These are phyloP conservation scores for Helichrysum umbraculigerum DNA, from an alignment of 129 eudicot species.

Conservation along the genomic window DNA sequence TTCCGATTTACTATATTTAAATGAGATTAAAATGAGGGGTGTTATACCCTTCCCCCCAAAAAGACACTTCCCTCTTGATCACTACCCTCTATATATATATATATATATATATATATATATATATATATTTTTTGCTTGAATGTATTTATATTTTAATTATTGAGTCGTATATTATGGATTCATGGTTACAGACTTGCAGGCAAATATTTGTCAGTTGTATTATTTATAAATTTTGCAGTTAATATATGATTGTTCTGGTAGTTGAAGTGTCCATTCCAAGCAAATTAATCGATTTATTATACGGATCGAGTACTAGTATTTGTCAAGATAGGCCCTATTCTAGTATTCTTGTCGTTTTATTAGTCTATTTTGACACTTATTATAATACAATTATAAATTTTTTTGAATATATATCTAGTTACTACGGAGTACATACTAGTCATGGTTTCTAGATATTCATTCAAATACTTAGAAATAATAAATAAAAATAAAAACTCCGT, in stretches of 20 bases:
- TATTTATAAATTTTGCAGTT: not conserved
- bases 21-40: too few relatives aligned
- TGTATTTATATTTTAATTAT: too few relatives aligned
- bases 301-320: not conserved
- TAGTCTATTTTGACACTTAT: not conserved
- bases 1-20: too few relatives aligned
- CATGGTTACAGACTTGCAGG: conserved; percentile 8
- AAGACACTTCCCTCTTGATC: too few relatives aligned
- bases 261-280: conserved; percentile 29
- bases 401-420: not conserved
- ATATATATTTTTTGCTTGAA: too few relatives aligned
- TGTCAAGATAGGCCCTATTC: conserved; percentile 12
- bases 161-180: not conserved
- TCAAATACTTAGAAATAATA: too few relatives aligned
- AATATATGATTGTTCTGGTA: not conserved
- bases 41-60: too few relatives aligned
- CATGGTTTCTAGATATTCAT: too few relatives aligned
- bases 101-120: too few relatives aligned
- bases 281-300: not conserved
- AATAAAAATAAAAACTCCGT: too few relatives aligned
- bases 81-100: too few relatives aligned
- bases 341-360: not conserved
- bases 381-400: not conserved
- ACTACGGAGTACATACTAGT: too few relatives aligned
- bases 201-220: not conserved